A percentile compares a stretch with the other conserved stretches of the same genome.
Conservation (phyloP, 164 flowering plant species). For the Vitis riparia region DNA sequence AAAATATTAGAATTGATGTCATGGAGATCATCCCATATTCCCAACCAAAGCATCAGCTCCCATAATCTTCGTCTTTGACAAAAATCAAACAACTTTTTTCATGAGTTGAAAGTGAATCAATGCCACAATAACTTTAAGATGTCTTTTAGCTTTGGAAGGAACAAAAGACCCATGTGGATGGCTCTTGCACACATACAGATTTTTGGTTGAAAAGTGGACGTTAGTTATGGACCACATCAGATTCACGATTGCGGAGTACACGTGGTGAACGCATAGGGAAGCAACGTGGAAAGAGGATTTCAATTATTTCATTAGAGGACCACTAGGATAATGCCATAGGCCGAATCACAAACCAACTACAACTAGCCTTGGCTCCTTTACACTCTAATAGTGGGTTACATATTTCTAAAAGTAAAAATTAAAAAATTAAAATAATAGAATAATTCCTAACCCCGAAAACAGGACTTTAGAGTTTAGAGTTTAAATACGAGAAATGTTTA, state of each 20-base stretch:
- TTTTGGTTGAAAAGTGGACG: neutral
- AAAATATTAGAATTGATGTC: too few species aligned
- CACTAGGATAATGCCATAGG: conserved; percentile 15
- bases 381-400: neutral
- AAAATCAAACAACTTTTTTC: neutral
- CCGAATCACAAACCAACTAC: conserved; percentile 21
- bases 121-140: neutral
- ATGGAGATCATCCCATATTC: too few species aligned
- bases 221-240: conserved; percentile 25
- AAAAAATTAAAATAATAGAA: neutral
- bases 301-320: conserved; percentile 21
- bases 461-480: too few species aligned
- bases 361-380: conserved; percentile 22
- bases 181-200: neutral
- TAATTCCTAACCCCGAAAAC: too few species aligned
- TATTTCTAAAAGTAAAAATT: too few species aligned
- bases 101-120: neutral
- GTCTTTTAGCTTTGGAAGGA: conserved; percentile 1
- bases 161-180: conserved; percentile 1
- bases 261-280: conserved; percentile 5
- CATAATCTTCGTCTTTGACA: too few species aligned
- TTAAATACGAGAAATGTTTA: too few species aligned
- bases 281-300: conserved; percentile 20
- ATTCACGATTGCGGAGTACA: conserved; percentile 2
- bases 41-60: too few species aligned